Conservation (phyloP, 2,329 filamentous ascomycete genomes). For the Parafenestella ontariensis region DNA sequence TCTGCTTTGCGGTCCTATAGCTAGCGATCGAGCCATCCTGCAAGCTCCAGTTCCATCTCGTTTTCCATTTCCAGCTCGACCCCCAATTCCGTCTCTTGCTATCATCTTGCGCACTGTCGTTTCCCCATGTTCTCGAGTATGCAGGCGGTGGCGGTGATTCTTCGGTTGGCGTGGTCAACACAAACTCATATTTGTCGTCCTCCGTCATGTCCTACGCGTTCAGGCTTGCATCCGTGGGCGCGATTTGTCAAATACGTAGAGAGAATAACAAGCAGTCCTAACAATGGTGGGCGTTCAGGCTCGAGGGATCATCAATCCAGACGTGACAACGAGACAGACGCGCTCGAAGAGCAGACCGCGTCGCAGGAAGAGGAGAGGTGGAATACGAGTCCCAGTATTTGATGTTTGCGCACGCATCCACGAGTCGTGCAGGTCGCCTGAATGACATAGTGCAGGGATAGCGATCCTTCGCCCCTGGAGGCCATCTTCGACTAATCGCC, state of each 20-base stretch:
- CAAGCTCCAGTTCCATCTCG: conserved; percentile 2
- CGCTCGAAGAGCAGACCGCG: background rate
- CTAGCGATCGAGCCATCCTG: background rate
- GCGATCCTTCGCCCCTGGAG: background rate
- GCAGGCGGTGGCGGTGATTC: background rate
- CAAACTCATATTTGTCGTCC: background rate
- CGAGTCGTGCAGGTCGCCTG: too few relatives aligned
- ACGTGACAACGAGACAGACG: background rate
- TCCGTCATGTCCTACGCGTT: background rate
- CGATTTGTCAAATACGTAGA: background rate
- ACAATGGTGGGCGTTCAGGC: background rate
- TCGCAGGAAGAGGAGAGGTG: background rate
- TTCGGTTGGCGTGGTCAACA: background rate
- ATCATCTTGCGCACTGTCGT: background rate
- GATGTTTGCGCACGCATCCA: background rate
- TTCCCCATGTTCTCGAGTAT: conserved; percentile 10
- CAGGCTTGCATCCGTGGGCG: background rate
- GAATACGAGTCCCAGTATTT: too few relatives aligned
- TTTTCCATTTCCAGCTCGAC: conserved; percentile 1
- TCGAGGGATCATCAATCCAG: background rate
- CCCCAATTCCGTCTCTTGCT: background rate
- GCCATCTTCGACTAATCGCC: background rate
- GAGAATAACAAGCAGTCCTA: background rate
- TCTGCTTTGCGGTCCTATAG: background rate
- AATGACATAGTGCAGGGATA: background rate